Base-by-base conservation (phyloP, 331 rosid species). In the Rhamnella rubrinervis region DNA sequence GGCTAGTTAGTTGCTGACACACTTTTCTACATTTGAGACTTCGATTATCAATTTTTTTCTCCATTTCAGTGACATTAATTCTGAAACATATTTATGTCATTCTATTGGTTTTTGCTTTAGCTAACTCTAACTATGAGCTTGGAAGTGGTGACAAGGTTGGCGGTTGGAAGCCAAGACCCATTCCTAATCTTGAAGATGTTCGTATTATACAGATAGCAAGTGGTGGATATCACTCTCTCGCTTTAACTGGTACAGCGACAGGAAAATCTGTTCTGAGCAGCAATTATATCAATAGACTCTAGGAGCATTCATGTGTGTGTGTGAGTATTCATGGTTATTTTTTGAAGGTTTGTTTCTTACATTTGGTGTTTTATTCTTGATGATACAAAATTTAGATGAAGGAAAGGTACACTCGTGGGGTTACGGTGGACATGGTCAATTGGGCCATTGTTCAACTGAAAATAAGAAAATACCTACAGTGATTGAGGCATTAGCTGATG, bases 321-420 rank as follows among this genome's bases (percentile, higher is more conserved):
- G 17, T 5, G 16, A 23, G 53, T 28, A 15, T 35, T 62, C 28
- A 1, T 46, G n/a, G 37, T 28, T 63, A 39, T 46, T 71, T 39
- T 59, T 71, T 55, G 37, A 16, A 31, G 65, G 25, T 61, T 53
- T 67, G 49, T 49, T 19, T 61, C 63, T 65, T 25, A 49, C 68
- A 56, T 56, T 56, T 65, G 65, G 28, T 66, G 50, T 35, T 72
- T 66, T 35, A 67, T 39, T 80, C 65, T 67, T 81, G 57, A 66
- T 63, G n/a, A 61, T 55, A 66, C 53, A 61, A 56, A 58, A 60
- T 71, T 65, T 72, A 93, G 98, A 82, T 73, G 96, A 87, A 50
- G 98, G 98, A 4, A 87, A 87, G 80, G 97, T 91, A 71, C 85
- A 88, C 71, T 93, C 98, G 5, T 93, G 98, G 97, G 98, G 98